Evolutionary conservation across 345 rosid species (phyloP).

Genomic region (Dipteronia sinensis): DNA sequence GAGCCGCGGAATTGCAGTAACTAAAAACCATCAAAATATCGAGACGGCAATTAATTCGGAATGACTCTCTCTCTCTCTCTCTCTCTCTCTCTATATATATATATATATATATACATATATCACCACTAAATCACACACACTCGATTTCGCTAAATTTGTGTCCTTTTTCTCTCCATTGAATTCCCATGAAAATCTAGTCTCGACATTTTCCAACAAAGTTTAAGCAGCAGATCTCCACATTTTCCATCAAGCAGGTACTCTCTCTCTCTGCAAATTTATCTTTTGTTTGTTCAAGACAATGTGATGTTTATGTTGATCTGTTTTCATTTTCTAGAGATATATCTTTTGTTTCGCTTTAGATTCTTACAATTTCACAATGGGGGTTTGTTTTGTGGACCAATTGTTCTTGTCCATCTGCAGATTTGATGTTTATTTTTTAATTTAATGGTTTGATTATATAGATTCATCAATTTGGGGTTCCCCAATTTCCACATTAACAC

Average conservation of each 20-base stretch:
- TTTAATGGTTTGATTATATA: background rate
- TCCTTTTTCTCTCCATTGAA: too few species aligned
- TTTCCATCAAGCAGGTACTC: constrained; percentile 4
- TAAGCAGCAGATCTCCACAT: constrained; percentile 7
- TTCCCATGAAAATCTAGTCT: background rate
- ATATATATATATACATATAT: too few species aligned
- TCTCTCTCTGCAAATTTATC: background rate
- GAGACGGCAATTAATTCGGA: too few species aligned
- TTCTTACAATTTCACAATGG: background rate
- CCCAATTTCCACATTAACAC: background rate
- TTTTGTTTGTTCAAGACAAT: background rate
- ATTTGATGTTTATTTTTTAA: background rate
- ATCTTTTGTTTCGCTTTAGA: background rate
- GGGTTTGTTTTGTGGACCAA: too few species aligned
- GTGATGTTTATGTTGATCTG: background rate
- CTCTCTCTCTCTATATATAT: too few species aligned
- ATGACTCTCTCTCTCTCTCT: too few species aligned
- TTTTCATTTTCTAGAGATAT: background rate
- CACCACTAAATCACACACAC: too few species aligned
- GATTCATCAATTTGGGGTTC: background rate
- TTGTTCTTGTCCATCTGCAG: background rate
- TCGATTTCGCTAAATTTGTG: too few species aligned
- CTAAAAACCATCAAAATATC: too few species aligned
- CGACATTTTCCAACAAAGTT: background rate
- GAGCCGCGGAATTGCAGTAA: too few species aligned